Conservation (phyloP, 768 basidiomycete genomes). For the Mycena olivaceomarginata region DNA sequence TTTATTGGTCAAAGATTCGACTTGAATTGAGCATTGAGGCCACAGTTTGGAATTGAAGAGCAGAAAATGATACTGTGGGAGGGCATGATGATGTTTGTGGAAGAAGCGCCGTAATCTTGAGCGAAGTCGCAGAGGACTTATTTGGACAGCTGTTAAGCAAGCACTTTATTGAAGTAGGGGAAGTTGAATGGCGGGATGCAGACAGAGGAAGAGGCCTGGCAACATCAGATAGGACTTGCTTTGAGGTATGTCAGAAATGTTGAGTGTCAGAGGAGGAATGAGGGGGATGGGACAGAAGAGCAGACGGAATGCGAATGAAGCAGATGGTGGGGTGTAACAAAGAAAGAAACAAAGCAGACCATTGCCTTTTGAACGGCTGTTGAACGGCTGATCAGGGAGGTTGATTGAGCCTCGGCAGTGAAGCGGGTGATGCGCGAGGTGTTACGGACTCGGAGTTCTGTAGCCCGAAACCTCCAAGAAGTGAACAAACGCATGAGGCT, state of each 20-base stretch:
- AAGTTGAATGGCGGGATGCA: constrained; percentile 3
- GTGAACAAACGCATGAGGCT: no score
- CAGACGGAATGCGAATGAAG: constrained; percentile 1
- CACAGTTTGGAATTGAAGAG: no score
- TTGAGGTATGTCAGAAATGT: constrained; percentile 5
- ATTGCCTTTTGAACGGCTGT: constrained; percentile 11
- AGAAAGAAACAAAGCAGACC: constrained; percentile 6
- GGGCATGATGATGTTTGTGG: not conserved
- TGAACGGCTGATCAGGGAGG: constrained; percentile 20
- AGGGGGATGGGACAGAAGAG: not conserved
- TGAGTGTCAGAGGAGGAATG: no score
- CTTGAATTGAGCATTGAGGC: no score
- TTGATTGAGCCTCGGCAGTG: no score
- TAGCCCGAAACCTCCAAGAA: no score
- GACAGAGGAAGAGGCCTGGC: no score
- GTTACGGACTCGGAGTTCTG: no score
- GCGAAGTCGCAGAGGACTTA: not conserved
- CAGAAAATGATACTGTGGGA: not conserved
- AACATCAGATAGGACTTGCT: no score
- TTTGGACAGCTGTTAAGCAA: constrained; percentile 8
- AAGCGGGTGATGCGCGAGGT: no score
- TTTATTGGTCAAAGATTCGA: no score
- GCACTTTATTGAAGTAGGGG: constrained; percentile 2
- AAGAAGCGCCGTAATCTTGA: not conserved
- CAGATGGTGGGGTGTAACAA: no score